phyloP scores from a whole-genome alignment of 768 basidiomycete genomes.

The Candolleomyces eurysporus region DNA sequence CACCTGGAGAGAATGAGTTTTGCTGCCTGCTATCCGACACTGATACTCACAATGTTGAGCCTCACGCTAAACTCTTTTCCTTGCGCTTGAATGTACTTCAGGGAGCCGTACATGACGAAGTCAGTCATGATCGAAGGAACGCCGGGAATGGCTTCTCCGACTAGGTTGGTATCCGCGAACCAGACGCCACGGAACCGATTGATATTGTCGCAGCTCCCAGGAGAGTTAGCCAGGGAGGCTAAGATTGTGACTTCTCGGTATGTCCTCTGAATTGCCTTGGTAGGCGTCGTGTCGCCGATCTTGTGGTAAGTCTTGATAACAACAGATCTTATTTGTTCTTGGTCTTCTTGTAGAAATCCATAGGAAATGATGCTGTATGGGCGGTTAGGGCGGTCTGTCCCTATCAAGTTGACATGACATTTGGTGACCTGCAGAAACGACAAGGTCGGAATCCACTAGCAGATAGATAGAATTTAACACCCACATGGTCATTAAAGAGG shows the following conservation, averaged over 20 bases:
- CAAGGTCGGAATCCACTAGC: no score
- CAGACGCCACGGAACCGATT: not conserved
- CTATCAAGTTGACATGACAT: no score
- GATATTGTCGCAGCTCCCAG: not conserved
- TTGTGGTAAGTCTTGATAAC: no score
- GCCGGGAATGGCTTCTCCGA: not conserved
- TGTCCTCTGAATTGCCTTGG: not conserved
- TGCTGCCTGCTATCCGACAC: not conserved
- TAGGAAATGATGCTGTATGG: no score
- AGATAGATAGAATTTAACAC: no score
- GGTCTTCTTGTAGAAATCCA: no score
- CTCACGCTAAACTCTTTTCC: not conserved
- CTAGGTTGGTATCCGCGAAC: not conserved
- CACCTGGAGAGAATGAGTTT: not conserved
- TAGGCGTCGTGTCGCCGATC: no score
- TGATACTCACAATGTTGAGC: not conserved
- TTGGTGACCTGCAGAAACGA: no score
- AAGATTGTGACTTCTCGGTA: not conserved
- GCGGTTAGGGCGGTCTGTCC: no score
- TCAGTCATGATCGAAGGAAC: not conserved
- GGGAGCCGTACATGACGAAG: not conserved
- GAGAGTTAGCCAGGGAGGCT: not conserved
- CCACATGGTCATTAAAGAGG: no score
- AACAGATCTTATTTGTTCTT: no score
- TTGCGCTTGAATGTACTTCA: not conserved